Conservation (phyloP, 1,139 yeast genomes). For the Yamadazyma jaroonii region DNA sequence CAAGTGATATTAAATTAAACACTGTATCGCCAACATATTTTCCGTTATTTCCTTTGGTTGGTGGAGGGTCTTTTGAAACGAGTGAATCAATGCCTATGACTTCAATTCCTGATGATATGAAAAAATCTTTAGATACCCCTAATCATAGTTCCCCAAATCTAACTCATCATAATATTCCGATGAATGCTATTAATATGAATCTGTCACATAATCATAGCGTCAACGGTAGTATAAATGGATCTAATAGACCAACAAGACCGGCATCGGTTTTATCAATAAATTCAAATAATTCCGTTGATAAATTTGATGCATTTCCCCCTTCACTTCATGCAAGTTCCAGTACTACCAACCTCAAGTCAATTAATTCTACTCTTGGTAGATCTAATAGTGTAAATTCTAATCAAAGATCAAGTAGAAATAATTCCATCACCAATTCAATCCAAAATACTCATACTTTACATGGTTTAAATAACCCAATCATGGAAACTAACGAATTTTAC, state of each 20-base stretch:
- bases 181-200: not conserved
- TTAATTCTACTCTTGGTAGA: constrained; percentile 1
- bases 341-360: constrained; percentile 6
- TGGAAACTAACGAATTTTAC: constrained; percentile 14
- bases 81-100: constrained; percentile 37
- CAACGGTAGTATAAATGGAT: constrained; percentile 11
- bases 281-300: constrained; percentile 32
- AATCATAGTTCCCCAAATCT: too few species aligned
- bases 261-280: constrained; percentile 42
- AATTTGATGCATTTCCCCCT: constrained; percentile 14
- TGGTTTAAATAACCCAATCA: constrained; percentile 8
- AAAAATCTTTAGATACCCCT: not conserved
- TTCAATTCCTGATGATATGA: constrained; percentile 20
- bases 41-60: constrained; percentile 53
- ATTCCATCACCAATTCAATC: constrained; percentile 2
- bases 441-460: constrained; percentile 1
- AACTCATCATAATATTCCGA: not conserved
- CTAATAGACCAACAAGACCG: constrained; percentile 44
- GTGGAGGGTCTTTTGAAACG: constrained; percentile 40
- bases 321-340: constrained; percentile 8
- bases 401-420: constrained; percentile 1
- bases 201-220: not conserved
- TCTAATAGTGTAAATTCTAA: constrained; percentile 6
- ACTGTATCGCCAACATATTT: constrained; percentile 17
- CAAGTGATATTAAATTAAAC: constrained; percentile 14